phyloP scores from a whole-genome alignment of 257 asterid species.

The Primulina huaijiensis region DNA sequence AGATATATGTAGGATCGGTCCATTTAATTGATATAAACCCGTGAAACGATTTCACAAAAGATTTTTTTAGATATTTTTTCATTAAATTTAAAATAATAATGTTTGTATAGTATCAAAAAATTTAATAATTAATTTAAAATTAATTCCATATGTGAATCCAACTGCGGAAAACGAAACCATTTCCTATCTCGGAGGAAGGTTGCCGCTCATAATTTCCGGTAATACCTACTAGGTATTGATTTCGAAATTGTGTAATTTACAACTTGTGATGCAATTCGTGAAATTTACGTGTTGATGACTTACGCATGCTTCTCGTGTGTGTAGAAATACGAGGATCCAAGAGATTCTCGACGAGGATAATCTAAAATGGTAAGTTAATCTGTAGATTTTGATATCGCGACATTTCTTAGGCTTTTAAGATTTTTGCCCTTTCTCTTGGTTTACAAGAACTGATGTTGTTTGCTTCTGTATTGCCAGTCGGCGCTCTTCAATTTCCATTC shows the following conservation, averaged over 20 bases:
- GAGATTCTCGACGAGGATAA: slow-evolving; percentile 25
- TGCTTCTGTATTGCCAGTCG: slow-evolving; percentile 48
- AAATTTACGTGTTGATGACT: slow-evolving; percentile 7
- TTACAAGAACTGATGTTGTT: slow-evolving; percentile 20
- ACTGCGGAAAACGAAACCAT: not conserved
- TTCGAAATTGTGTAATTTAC: not conserved
- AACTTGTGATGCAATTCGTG: not conserved
- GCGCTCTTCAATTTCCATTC: slow-evolving; percentile 93
- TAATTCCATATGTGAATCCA: no score
- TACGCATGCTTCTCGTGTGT: slow-evolving; percentile 16
- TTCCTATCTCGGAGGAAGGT: slow-evolving; percentile 6
- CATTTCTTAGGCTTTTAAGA: not conserved
- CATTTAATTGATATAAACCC: no score
- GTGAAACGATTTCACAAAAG: no score
- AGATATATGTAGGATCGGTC: no score
- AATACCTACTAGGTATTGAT: not conserved
- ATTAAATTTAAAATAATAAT: no score
- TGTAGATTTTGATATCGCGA: not conserved
- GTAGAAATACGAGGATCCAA: slow-evolving; percentile 21
- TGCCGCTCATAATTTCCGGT: slow-evolving; percentile 19
- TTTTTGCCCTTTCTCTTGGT: not conserved
- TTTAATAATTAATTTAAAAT: no score
- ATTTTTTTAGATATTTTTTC: no score
- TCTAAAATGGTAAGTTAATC: slow-evolving; percentile 24
- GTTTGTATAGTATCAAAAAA: no score